Evolutionary conservation across 192 early-diverging fungal genomes (phyloP), one percentile per base, ranked within the genome.

Genomic region (Chytriomyces hyalinus): DNA sequence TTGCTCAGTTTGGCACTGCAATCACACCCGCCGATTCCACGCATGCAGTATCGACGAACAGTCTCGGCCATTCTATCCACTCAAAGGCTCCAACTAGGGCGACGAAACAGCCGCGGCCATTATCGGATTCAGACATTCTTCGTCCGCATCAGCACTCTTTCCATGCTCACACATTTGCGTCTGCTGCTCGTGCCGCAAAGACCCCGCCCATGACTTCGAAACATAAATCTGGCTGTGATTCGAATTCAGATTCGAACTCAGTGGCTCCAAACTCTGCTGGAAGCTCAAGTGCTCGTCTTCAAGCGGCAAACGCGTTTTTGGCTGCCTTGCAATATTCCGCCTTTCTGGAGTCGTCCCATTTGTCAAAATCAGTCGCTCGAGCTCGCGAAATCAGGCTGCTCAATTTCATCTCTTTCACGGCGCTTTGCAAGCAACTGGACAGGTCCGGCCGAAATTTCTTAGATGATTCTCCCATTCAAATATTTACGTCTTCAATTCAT

Each of bases 1-100:
- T 73, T 43, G 61, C 71, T 6, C 71, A 73, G 71, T 73, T 73
- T 73, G 49, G 43, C 15, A 26, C 15, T 13, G 67, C 17, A 28
- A 26, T 11, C 6, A 26, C 69, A 24, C 1, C 47, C 22, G 57
- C 69, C 4, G 13, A 36, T 36, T 36, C 36, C 36, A 36, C 36
- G 36, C 36, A 36, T 36, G 36, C 36, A 36, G 36, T 4, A 36
- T 36, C 36, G 36, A 36, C 36, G 36, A 36, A 36, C 36, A 36
- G 36, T 36, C 36, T 36, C 4, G 36, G 36, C 36, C 36, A 36
- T 36, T 36, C 36, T 36, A 36, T 36, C 36, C 36, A 36, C 1
- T 36, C 36, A 36, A 36, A 36, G 36, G 36, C 36, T 36, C 36
- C 36, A 36, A 36, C 36, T 3, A 36, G 36, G 4, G 36, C 36